These are phyloP conservation scores for Arabidopsis thaliana DNA, from an alignment of 345 rosid genomes.

Conservation along the genomic window DNA sequence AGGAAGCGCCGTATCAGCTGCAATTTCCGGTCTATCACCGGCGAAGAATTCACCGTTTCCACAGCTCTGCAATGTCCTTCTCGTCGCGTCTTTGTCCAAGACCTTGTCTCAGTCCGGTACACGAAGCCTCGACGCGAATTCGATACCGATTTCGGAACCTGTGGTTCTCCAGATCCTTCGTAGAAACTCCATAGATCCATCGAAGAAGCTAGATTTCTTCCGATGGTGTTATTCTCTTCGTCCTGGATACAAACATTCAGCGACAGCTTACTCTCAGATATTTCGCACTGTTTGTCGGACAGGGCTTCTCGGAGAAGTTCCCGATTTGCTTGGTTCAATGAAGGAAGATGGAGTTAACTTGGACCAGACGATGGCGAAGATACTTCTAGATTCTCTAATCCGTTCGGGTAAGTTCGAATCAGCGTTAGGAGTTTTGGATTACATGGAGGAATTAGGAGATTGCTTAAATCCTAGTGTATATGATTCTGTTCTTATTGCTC, in stretches of 20 bases:
- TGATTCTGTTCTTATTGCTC: conserved; percentile 69
- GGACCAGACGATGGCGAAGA: conserved; percentile 63
- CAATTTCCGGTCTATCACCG: conserved; percentile 34
- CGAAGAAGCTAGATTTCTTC: conserved; percentile 71
- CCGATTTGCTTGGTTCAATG: conserved; percentile 60
- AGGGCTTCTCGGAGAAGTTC: conserved; percentile 67
- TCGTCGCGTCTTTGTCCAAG: conserved; percentile 66
- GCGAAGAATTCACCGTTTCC: conserved; percentile 30
- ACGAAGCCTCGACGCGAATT: conserved; percentile 60
- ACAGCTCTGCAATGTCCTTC: conserved; percentile 60
- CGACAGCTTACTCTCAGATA: conserved; percentile 68
- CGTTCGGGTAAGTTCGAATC: conserved; percentile 64
- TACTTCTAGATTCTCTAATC: conserved; percentile 62
- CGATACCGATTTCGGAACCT: conserved; percentile 64
- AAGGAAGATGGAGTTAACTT: conserved; percentile 63
- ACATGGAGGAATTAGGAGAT: conserved; percentile 70
- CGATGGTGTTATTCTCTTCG: conserved; percentile 53
- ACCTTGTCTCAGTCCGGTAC: conserved; percentile 66
- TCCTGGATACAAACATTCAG: conserved; percentile 65
- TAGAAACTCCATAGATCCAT: conserved; percentile 57
- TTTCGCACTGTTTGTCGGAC: conserved; percentile 63
- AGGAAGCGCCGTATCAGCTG: conserved; percentile 39
- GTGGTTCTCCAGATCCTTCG: conserved; percentile 73
- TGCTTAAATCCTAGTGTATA: conserved; percentile 55
- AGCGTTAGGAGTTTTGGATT: conserved; percentile 73